Evolutionary conservation across 2,329 filamentous ascomycete genomes (phyloP), one percentile per base, ranked within the genome.

Genomic region (Cladophialophora yegresii): DNA sequence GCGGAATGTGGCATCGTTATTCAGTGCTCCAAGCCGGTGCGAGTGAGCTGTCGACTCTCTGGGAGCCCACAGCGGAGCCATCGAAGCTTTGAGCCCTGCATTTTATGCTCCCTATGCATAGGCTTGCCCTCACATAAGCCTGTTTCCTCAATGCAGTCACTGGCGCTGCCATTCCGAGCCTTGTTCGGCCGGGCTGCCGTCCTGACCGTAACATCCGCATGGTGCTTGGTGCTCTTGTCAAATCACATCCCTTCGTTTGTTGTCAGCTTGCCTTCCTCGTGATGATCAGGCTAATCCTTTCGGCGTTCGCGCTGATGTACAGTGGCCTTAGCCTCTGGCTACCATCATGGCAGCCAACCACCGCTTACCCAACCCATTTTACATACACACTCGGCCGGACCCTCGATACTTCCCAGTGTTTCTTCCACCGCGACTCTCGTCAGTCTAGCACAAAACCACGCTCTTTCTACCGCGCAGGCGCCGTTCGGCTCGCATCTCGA

Each of bases 251-350:
- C 50, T 62, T 62, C 59, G 36, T 51, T 59, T 65, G 36, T 49
- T 65, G 58, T 58, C 56, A 66, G 54, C 45, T 64, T 57, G 32
- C 32, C 53, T 57, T 20, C 43, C 49, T 64, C 50, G 58, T 64
- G 59, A 65, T 58, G n/a, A 49, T 59, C 26, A 64, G 61, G 64
- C 66, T 68, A 68, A 68, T 65, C 64, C 9, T 64, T 60, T 63
- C 47, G 63, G 23, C 54, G 57, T 54, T 64, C 64, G 63, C 62
- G 64, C 57, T 66, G 12, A 59, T 51, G 45, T 64, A 68, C 63
- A 73, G 71, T 73, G 71, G 67, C 69, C 63, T 60, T 69, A 58
- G 67, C 68, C 62, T 60, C 65, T 51, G 66, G 56, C 63, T 62
- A 50, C 53, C 67, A 66, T 58, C 62, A 63, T 68, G 58, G 40